Evolutionary conservation across 257 asterid genomes (phyloP), one percentile per base, ranked within the genome.

Genomic region (Jasminum sambac): DNA sequence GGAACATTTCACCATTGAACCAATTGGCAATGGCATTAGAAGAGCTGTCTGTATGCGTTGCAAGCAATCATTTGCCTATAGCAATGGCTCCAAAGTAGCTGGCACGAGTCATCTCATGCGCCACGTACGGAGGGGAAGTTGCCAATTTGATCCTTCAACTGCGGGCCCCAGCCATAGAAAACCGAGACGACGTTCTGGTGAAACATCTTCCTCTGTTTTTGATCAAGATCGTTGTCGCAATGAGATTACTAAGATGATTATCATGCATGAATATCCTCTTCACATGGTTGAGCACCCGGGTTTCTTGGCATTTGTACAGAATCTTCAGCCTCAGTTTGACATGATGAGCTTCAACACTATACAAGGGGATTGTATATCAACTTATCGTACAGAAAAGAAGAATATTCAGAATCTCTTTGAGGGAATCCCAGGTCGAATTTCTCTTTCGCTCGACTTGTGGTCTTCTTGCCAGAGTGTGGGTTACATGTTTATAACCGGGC

Each of bases 81-180:
- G 98, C 77, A 92, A 96, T 0, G 99, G 99, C 4, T 70, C 95
- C 1, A 95, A 95, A 73, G 99, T 95, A 36, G 98, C 98, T 11
- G 99, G 99, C 26, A 91, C 99, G 0, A 95, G 99, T 67, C 99
- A 95, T 74, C 99, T 95, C 80, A 95, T 88, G 77, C 98, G 99
- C 19, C 99, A 95, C 80, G 90, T 95, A 25, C 96, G 90, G 2
- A 95, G 89, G 80, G 99, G 99, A 59, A 72, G 90, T 41, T 95
- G 99, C 76, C 98, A 96, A 0, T 90, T 88, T 1, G 86, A 98
- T 5, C 97, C 98, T 61, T 77, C 97, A 16, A 95, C 88, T 76
- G 67, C 82, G 73, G 78, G 86, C 55, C 64, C 83, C 1, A 79
- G 69, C 69, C 70, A 88, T 25, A 86, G 81, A n/a, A 75, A 90